Base-by-base conservation (phyloP, 2,329 filamentous ascomycete species). In the Trichoderma afroharzianum region DNA sequence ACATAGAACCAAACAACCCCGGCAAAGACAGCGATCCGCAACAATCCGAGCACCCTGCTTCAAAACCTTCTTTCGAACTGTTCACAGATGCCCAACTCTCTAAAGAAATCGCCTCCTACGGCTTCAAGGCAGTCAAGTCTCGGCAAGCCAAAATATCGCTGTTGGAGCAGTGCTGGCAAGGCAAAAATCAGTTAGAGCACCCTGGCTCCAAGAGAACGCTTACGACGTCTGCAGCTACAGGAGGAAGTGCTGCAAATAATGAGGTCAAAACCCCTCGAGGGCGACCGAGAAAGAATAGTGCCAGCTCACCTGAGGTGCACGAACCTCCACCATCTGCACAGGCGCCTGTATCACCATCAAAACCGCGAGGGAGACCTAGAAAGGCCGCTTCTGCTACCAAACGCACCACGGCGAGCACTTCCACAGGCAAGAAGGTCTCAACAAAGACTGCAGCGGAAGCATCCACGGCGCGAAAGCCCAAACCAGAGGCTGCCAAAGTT, bases 111-210 rank as follows among this genome's bases (percentile, higher is more conserved):
- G 82, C 86, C 6, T 83, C 84, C 0, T 94, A 90, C 76, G 91
- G 91, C 0, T 94, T 95, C 80, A 95, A 94, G 77, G 83, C 90
- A 1, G 83, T 94, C 33, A 93, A 90, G 77, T 88, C 84, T 70
- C 86, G 92, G 21, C 84, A 86, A 63, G 88, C 88, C 9, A 93
- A 93, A 90, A 90, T 95, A 72, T 83, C 88, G 1, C 80, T 94
- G 12, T 82, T 95, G 14, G 83, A 92, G 66, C 87, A 90, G 76
- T 94, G 93, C 78, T 94, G 92, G 91, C 81, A 87, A 74, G 89
- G 88, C 71, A 89, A 89, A 77, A 81, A 85, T 24, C 75, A 77
- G 14, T 63, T 74, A 4, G 70, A 64, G 4, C 73, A 76, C 53
- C 64, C 64, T 12, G 73, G 74, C 43, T 73, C 76, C 9, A 77